Evolutionary conservation across 306 rosid species (phyloP).

Genomic region (Quercus agrifolia): DNA sequence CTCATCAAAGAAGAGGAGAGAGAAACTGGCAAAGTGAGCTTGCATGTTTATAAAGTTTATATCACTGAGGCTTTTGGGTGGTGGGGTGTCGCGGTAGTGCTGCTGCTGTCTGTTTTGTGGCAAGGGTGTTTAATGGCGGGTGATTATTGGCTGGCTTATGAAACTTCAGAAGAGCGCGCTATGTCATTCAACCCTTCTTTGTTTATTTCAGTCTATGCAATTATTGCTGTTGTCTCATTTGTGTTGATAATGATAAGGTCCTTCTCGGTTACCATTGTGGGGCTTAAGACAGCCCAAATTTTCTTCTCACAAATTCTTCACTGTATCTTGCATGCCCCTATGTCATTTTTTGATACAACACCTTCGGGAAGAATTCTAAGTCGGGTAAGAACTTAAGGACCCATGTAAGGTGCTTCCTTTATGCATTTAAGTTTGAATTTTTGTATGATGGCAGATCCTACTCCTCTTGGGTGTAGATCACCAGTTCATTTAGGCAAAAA

Average conservation of each 20-base stretch:
- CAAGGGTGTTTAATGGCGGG: conserved; percentile 70
- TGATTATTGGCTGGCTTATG: conserved; percentile 92
- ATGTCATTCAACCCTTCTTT: conserved; percentile 42
- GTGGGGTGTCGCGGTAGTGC: conserved; percentile 59
- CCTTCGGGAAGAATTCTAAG: conserved; percentile 95
- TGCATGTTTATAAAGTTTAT: conserved; percentile 64
- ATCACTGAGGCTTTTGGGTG: conserved; percentile 96
- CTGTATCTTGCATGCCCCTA: conserved; percentile 91
- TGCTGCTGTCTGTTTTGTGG: conserved; percentile 59
- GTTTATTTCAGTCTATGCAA: conserved; percentile 61
- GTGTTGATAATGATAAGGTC: conserved; percentile 46
- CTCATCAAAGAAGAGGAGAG: conserved; percentile 93
- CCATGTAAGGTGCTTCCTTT: not conserved
- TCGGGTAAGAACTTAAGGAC: conserved; percentile 54
- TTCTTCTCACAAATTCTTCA: conserved; percentile 73
- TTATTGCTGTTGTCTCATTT: conserved; percentile 41
- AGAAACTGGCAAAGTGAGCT: conserved; percentile 84
- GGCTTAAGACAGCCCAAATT: conserved; percentile 72
- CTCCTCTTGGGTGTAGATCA: not conserved
- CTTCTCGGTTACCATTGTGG: conserved; percentile 41
- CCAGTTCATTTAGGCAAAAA: no score
- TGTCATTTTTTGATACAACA: conserved; percentile 96
- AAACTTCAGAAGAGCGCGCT: conserved; percentile 72
- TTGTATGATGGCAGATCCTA: not conserved
- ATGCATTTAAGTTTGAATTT: not conserved